phyloP scores from a whole-genome alignment of 2,329 filamentous ascomycete species.

The Trichoderma lentiforme region DNA sequence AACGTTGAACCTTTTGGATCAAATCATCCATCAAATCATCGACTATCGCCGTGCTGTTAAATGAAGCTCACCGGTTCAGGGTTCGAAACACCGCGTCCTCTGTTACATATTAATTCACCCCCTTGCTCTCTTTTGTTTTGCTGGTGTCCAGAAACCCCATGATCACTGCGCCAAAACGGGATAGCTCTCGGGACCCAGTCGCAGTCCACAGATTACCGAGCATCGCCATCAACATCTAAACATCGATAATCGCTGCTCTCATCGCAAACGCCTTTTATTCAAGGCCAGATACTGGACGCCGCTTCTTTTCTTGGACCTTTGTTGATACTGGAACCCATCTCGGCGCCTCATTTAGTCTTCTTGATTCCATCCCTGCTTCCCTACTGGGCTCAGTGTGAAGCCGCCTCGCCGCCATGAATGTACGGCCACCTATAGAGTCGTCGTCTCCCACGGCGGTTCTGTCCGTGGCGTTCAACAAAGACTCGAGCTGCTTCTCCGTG shows the following conservation, averaged over 20 bases:
- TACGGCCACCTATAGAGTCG: constrained; percentile 77
- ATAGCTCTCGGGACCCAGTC: constrained; percentile 14
- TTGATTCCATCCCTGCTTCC: background rate
- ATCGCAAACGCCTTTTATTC: background rate
- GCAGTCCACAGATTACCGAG: constrained; percentile 17
- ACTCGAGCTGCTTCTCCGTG: constrained; percentile 80
- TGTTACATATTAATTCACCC: background rate
- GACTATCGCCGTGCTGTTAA: background rate
- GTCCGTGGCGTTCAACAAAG: constrained; percentile 81
- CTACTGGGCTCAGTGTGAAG: background rate
- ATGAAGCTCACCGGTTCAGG: background rate
- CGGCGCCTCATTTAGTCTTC: background rate
- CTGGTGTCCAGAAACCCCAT: constrained; percentile 3
- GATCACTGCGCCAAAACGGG: constrained; percentile 5
- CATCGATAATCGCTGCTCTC: background rate
- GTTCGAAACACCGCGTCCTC: background rate
- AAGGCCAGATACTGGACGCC: background rate
- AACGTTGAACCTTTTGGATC: background rate
- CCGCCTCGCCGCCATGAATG: constrained; percentile 68
- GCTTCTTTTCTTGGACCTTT: background rate
- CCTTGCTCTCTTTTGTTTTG: background rate
- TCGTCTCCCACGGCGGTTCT: constrained; percentile 71
- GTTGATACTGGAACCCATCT: background rate
- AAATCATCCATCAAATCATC: background rate
- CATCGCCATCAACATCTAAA: constrained; percentile 8